phyloP scores from a whole-genome alignment of 345 rosid genomes.

The Brassica carinata region DNA sequence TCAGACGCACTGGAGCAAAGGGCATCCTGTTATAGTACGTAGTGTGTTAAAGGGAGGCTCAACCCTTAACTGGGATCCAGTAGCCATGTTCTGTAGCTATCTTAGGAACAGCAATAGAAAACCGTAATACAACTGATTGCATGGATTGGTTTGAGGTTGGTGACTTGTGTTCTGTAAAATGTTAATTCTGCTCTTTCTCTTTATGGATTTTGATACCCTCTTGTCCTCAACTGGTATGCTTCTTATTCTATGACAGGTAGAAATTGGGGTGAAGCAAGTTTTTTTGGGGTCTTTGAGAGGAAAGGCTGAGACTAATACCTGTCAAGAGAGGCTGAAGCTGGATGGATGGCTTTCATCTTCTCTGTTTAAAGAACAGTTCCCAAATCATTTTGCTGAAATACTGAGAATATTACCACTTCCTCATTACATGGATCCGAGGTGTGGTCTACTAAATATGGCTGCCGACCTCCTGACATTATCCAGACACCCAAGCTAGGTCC shows the following conservation, averaged over 20 bases:
- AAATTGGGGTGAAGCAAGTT: conserved; percentile 69
- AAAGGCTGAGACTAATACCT: conserved; percentile 53
- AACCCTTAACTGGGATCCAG: conserved; percentile 81
- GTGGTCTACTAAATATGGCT: conserved; percentile 74
- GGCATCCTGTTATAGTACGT: conserved; percentile 83
- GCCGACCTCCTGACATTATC: conserved; percentile 56
- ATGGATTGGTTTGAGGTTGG: conserved; percentile 96
- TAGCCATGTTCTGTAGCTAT: conserved; percentile 82
- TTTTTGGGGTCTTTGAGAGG: conserved; percentile 79
- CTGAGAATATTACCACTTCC: conserved; percentile 71
- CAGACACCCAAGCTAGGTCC: conserved; percentile 73
- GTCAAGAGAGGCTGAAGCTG: conserved; percentile 79
- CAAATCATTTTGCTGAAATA: conserved; percentile 73
- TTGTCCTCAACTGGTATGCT: neutral
- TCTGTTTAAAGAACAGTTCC: conserved; percentile 78
- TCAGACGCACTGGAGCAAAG: conserved; percentile 94
- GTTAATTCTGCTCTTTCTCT: neutral
- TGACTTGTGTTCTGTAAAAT: conserved; percentile 20
- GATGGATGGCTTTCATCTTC: conserved; percentile 89
- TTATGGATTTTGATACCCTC: neutral
- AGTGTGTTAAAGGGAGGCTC: conserved; percentile 60
- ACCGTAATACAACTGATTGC: conserved; percentile 37
- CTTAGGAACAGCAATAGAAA: conserved; percentile 58
- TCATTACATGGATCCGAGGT: conserved; percentile 75
- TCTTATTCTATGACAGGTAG: conserved; percentile 62